phyloP scores from a whole-genome alignment of 805 yeast species.

The Hermanozyma aechmeae region DNA sequence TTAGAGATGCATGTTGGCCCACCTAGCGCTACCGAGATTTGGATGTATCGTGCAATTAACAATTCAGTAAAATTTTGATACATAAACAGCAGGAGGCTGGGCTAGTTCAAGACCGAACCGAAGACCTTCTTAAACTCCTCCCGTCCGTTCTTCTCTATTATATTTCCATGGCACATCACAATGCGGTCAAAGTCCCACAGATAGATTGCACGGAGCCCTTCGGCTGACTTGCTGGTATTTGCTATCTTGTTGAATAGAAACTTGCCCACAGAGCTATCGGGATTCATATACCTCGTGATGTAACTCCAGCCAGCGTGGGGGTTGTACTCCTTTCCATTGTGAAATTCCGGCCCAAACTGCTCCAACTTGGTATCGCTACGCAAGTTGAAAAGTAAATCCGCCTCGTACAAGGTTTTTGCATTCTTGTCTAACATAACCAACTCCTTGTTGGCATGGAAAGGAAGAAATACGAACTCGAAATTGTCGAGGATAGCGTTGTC shows the following conservation, averaged over 20 bases:
- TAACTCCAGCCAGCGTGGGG: constrained; percentile 39
- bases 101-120: neutral
- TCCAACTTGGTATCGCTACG: constrained; percentile 18
- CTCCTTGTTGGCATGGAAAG: constrained; percentile 51
- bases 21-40: too few relatives aligned
- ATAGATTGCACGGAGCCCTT: constrained; percentile 19
- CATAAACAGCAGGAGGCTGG: too few relatives aligned
- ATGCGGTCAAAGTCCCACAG: constrained; percentile 40
- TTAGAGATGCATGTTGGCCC: too few relatives aligned
- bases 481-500: constrained; percentile 30
- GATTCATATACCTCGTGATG: constrained; percentile 30
- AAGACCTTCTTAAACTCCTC: constrained; percentile 11
- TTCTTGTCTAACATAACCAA: constrained; percentile 39
- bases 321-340: constrained; percentile 31
- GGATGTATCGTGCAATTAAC: too few relatives aligned
- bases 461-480: constrained; percentile 49
- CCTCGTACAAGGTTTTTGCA: constrained; percentile 44
- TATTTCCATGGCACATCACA: constrained; percentile 53
- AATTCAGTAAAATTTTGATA: too few relatives aligned
- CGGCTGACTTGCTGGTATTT: constrained; percentile 1
- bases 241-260: constrained; percentile 2
- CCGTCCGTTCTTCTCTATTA: constrained; percentile 33
- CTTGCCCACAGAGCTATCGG: constrained; percentile 29
- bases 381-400: constrained; percentile 53
- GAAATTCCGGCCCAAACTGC: constrained; percentile 36